Percentiles rank a stretch among this genome's conserved stretches.
Conservation (phyloP, 345 rosid genomes). For the Aquilaria yunnanensis region DNA sequence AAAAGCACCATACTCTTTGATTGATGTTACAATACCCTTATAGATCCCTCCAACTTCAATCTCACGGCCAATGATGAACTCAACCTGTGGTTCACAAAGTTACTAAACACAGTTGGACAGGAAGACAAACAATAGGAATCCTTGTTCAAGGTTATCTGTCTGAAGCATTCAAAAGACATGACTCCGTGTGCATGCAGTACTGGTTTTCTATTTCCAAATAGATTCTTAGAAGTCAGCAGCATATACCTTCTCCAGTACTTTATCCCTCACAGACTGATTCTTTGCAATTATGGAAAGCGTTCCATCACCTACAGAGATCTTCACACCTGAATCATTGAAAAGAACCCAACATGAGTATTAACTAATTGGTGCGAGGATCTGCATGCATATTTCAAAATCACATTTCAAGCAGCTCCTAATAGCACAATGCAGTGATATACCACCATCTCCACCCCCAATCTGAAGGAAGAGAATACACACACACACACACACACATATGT, state of each 20-base stretch:
- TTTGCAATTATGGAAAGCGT: constrained; percentile 76
- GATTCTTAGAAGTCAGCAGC: background rate
- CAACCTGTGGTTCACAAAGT: constrained; percentile 47
- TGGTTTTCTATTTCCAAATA: no score
- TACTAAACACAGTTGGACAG: constrained; percentile 1
- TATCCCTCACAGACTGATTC: constrained; percentile 68
- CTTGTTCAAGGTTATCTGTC: no score
- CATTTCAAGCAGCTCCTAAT: background rate
- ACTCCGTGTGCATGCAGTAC: no score
- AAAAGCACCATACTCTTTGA: constrained; percentile 97
- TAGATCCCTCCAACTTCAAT: constrained; percentile 80
- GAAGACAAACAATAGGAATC: background rate
- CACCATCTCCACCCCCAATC: background rate
- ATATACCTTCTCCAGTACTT: constrained; percentile 75
- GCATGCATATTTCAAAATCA: background rate
- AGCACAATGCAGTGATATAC: background rate
- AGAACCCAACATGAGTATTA: constrained; percentile 4
- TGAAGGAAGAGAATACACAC: background rate
- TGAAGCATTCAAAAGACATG: no score
- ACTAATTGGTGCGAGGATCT: background rate
- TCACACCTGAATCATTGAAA: constrained; percentile 53
- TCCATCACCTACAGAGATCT: constrained; percentile 70
- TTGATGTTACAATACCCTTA: constrained; percentile 78
- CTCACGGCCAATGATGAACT: constrained; percentile 76
- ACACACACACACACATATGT: background rate